Conservation (phyloP, 176 grass and related monocot genomes). For the Zoysia pacifica region DNA sequence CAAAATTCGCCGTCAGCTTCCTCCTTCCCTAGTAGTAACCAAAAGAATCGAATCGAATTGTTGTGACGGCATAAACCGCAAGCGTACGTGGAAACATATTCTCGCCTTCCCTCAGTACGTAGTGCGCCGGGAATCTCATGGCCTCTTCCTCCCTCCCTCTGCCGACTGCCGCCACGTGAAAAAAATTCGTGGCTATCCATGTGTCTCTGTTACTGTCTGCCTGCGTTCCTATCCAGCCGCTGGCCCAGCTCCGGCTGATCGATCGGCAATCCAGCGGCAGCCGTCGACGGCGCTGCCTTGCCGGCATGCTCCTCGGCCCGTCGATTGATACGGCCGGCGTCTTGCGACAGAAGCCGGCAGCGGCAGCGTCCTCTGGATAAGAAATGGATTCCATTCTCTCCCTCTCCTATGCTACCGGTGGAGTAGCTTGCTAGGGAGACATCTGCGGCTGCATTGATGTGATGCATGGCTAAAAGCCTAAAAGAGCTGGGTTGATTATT, state of each 20-base stretch:
- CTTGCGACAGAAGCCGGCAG: background rate
- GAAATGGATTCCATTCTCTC: constrained; percentile 42
- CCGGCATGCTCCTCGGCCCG: background rate
- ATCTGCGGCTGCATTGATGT: constrained; percentile 8
- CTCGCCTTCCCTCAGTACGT: background rate
- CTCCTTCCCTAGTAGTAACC: too few relatives aligned
- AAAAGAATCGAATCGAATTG: background rate
- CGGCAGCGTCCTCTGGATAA: constrained; percentile 8
- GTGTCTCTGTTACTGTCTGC: background rate
- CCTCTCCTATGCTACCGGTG: constrained; percentile 8
- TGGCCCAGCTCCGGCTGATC: too few relatives aligned
- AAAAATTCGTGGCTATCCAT: constrained; percentile 36
- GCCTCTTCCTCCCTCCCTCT: background rate
- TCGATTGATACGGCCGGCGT: background rate
- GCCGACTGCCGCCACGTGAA: background rate
- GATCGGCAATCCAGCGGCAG: background rate
- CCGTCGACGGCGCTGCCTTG: background rate
- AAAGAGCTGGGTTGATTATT: too few relatives aligned
- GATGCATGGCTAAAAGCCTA: background rate
- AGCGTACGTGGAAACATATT: constrained; percentile 7
- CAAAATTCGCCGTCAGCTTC: background rate
- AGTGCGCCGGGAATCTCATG: constrained; percentile 51
- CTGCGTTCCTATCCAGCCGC: background rate
- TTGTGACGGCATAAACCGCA: constrained; percentile 26
- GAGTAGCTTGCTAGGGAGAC: background rate